A percentile compares a stretch with the other conserved stretches of the same genome.
These are phyloP conservation scores for Artemisia tridentata DNA, from an alignment of 129 eudicot genomes.

Conservation along the genomic window DNA sequence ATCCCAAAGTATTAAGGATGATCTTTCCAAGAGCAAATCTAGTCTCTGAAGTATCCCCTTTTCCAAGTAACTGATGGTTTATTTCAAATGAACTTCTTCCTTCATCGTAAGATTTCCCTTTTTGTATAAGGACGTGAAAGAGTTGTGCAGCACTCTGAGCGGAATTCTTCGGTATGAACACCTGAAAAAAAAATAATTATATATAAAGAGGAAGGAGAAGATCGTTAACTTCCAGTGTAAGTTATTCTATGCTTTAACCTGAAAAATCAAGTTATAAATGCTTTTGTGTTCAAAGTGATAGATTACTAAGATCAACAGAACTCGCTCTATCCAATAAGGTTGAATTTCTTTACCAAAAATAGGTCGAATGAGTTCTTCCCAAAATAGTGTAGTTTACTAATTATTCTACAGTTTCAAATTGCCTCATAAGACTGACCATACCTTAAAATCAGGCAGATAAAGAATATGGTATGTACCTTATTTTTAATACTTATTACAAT, in stretches of 20 bases:
- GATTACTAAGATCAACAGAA: no score
- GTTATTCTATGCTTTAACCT: not conserved
- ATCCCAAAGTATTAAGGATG: constrained; percentile 60
- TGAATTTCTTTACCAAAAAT: no score
- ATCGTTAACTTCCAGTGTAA: constrained; percentile 1
- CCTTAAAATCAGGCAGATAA: no score
- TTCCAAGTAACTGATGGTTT: constrained; percentile 45
- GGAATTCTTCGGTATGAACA: constrained; percentile 52
- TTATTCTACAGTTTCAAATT: no score
- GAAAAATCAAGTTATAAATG: no score
- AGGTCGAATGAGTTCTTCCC: no score
- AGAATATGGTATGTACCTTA: no score
- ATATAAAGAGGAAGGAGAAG: not conserved
- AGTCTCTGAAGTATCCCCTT: constrained; percentile 45
- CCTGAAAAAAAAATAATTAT: constrained; percentile 35
- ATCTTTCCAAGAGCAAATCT: constrained; percentile 76
- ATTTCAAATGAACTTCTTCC: constrained; percentile 40
- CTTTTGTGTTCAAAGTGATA: no score
- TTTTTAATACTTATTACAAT: no score
- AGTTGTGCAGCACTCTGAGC: constrained; percentile 31
- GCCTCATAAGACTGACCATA: no score
- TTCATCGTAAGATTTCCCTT: constrained; percentile 22
- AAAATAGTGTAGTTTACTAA: no score
- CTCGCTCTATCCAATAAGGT: no score
- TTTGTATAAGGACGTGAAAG: constrained; percentile 29